Evolutionary conservation across 139 green algal genomes (phyloP), one percentile per base, ranked within the genome.

Genomic region (Coelastrella sp.): DNA sequence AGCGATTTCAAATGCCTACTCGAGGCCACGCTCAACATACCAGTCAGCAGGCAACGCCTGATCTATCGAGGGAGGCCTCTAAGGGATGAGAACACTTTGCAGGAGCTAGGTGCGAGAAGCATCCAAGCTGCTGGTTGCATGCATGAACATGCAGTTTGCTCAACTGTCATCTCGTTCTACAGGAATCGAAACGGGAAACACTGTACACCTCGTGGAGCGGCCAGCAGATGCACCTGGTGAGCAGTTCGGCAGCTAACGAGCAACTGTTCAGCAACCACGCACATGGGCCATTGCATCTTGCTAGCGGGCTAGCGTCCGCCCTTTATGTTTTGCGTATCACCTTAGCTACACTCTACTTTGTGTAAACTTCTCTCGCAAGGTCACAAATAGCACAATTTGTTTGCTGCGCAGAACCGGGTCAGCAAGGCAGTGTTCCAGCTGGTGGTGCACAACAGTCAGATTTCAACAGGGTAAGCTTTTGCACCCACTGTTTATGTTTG

Each of bases 171-270:
- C 10, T 32, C 13, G 22, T 83, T 10, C 77, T 83, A 14, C 91
- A 90, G 95, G 93, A 13, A 75, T 97, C 0, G 23, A 74, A 19
- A 83, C 94, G 20, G 94, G 93, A 8, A 87, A 95, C 83, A 96
- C 94, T 2, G 60, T 97, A 57, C 94, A 97, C 89, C 77, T 97
- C 85, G 94, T 97, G 19, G 92, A 96, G 75, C 87, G 93, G 11
- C 87, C 92, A 5, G 58, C 73, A 7, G 92, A 93, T 57, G 85
- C 84, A 2, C 77, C 93, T 80, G 83, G 83, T 66, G 47, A 58
- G 64, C 23, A 22, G 16, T 64, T 23, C 58, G 87, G 83, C 57
- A 65, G 32, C 76, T 77, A 57, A 5, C 77, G 32, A 47, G 32
- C 32, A 47, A 47, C 32, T 47, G 32, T 47, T 47, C 32, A 47